Conservation (phyloP, 176 grass and related monocot species). For the Thinopyrum elongatum region DNA sequence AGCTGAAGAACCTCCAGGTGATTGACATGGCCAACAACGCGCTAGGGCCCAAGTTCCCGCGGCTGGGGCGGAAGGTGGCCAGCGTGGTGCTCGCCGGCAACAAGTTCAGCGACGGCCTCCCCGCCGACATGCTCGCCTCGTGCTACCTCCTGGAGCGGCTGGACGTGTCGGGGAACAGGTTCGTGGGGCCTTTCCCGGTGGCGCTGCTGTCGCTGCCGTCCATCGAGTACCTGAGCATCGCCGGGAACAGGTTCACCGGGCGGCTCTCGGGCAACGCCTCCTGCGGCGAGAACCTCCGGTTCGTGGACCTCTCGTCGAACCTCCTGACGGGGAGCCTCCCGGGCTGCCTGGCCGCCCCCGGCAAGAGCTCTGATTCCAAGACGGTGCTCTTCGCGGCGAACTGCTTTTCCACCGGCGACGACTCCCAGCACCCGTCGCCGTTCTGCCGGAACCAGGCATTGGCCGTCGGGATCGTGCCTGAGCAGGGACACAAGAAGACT, state of each 20-base stretch:
- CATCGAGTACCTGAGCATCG: conserved; percentile 63
- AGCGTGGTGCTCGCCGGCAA: conserved; percentile 66
- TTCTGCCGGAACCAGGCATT: conserved; percentile 96
- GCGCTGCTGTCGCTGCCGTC: conserved; percentile 71
- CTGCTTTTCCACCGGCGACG: conserved; percentile 44
- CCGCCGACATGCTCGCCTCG: conserved; percentile 46
- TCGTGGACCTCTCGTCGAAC: conserved; percentile 78
- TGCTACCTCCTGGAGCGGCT: conserved; percentile 73
- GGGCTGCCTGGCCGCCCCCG: conserved; percentile 38
- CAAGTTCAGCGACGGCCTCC: conserved; percentile 63
- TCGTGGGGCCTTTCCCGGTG: conserved; percentile 67
- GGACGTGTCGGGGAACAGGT: conserved; percentile 80
- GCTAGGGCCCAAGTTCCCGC: conserved; percentile 78
- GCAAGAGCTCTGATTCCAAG: conserved; percentile 33
- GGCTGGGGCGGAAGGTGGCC: conserved; percentile 67
- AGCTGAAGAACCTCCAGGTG: conserved; percentile 72
- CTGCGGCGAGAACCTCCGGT: conserved; percentile 64
- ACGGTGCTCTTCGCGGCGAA: conserved; percentile 48
- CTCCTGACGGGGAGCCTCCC: conserved; percentile 86
- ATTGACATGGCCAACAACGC: conserved; percentile 87
- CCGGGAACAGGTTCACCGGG: conserved; percentile 80
- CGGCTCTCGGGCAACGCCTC: conserved; percentile 66
- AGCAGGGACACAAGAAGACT: conserved; percentile 3
- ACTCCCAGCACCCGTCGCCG: conserved; percentile 56
- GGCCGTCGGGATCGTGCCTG: conserved; percentile 74